phyloP scores from a whole-genome alignment of 1,284 basidiomycete genomes.

The Austroboletus olivaceoglutinosus region DNA sequence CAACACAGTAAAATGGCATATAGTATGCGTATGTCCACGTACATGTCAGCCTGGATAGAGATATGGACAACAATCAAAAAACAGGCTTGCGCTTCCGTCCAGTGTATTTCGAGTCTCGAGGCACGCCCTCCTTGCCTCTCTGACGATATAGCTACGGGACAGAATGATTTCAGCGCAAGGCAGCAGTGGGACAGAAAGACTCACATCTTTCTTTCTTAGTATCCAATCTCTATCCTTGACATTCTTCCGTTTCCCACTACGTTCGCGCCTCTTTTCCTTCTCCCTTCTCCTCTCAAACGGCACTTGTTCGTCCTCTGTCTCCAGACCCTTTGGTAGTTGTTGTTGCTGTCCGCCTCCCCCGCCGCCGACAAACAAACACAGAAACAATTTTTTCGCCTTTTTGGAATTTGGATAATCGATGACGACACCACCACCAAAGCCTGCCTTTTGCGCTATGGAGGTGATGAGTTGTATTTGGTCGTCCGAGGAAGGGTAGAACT shows the following conservation, averaged over 20 bases:
- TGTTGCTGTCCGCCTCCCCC: slow-evolving; percentile 55
- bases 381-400: slow-evolving; percentile 90
- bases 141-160: slow-evolving; percentile 67
- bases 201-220: slow-evolving; percentile 78
- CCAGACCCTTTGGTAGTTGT: slow-evolving; percentile 69
- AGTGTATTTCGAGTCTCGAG: slow-evolving; percentile 78
- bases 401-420: slow-evolving; percentile 97
- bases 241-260: slow-evolving; percentile 60
- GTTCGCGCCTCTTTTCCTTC: slow-evolving; percentile 53
- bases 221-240: slow-evolving; percentile 79
- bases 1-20: slow-evolving; percentile 19
- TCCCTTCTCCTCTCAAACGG: slow-evolving; percentile 70
- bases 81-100: slow-evolving; percentile 68
- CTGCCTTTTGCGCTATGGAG: slow-evolving; percentile 87
- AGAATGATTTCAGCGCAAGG: slow-evolving; percentile 1
- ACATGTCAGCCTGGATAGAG: not conserved
- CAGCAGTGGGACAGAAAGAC: slow-evolving; percentile 11
- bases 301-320: slow-evolving; percentile 59
- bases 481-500: slow-evolving; percentile 95
- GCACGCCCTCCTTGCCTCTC: slow-evolving; percentile 77
- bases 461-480: slow-evolving; percentile 97
- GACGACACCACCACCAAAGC: slow-evolving; percentile 95
- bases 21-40: slow-evolving; percentile 5
- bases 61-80: slow-evolving; percentile 46
- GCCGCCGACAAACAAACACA: slow-evolving; percentile 86